Evolutionary conservation across 805 yeast genomes (phyloP), one percentile per base, ranked within the genome.

Genomic region (Ogataea paraovalis): DNA sequence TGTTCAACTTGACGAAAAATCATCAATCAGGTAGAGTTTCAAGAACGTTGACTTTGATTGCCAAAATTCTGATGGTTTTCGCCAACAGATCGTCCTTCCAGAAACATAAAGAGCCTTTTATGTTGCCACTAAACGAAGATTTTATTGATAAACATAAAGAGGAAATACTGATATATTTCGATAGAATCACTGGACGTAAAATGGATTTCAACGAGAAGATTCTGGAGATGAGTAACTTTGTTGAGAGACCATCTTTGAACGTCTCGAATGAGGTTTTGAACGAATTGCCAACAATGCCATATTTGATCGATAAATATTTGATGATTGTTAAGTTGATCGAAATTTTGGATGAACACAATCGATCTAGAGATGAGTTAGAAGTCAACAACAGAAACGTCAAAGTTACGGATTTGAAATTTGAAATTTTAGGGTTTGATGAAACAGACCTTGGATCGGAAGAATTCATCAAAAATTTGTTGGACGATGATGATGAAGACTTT

Each of bases 81-180:
- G 88, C 96, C 2, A 92, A 85, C 54, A 68, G 96, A 41, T 79
- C 83, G 20, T 66, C 67, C 42, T 89, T 94, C 65, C 69, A 69
- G n/a, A 85, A 87, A 8, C 81, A 82, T 41, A 92, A 91, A 59
- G 98, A 92, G 59, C 89, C 94, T 0, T 88, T 84, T 72, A 70
- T 92, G 66, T 71, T 77, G 18, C 71, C 69, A 30, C 75, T 92
- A 80, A 92, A 94, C 64, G 59, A 59, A 1, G 65, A 62, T 6
- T 90, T 92, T 56, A 72, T 92, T 19, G 70, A 72, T 2, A 71
- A 68, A 14, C 83, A 85, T 57, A 74, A 74, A 44, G 66, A 55
- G 0, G 87, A 87, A 54, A 67, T 90, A 7, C 57, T 72, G n/a
- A 80, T 79, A 16, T 92, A 87, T 67, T 78, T 85, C 55, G 87